Percentiles rank a stretch among this genome's conserved stretches.
These are phyloP conservation scores for Dioszegia crocea DNA, from an alignment of 768 basidiomycete genomes.

Conservation along the genomic window DNA sequence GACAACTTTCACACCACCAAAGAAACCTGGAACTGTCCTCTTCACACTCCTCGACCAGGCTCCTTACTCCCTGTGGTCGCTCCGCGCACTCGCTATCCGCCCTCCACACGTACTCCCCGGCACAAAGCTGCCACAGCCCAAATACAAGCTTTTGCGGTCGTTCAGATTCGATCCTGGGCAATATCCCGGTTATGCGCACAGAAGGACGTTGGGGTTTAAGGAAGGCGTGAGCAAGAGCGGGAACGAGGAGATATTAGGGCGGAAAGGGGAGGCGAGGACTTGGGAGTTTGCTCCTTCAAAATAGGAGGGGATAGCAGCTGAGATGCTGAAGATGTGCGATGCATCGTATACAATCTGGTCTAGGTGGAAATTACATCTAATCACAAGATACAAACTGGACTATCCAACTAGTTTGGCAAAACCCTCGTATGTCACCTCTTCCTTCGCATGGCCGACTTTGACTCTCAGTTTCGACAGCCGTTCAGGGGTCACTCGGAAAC, in stretches of 20 bases:
- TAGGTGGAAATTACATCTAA: not conserved
- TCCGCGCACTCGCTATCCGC: constrained; percentile 43
- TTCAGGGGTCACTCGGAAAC: constrained; percentile 27
- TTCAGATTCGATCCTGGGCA: constrained; percentile 66
- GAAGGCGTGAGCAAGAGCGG: constrained; percentile 62
- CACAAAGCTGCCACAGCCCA: constrained; percentile 55
- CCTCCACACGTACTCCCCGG: constrained; percentile 58
- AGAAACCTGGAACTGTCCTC: constrained; percentile 66
- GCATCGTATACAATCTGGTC: too few species aligned
- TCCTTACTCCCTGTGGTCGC: constrained; percentile 82
- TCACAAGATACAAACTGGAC: not conserved
- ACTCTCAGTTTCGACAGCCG: constrained; percentile 18
- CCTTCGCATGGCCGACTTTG: constrained; percentile 10
- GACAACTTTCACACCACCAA: constrained; percentile 24
- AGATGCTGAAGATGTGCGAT: too few species aligned
- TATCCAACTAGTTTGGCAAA: constrained; percentile 4
- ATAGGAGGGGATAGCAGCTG: too few species aligned
- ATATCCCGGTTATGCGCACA: constrained; percentile 85
- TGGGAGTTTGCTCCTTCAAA: constrained; percentile 68
- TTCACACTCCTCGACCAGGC: constrained; percentile 79
- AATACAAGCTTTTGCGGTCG: constrained; percentile 68
- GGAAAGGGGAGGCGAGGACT: constrained; percentile 67
- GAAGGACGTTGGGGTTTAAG: constrained; percentile 85
- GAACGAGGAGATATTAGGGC: constrained; percentile 57
- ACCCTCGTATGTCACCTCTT: not conserved